Percentiles rank a stretch among this genome's conserved stretches.
phyloP scores from a whole-genome alignment of 352 stramenopile genomes.

The Globisporangium spinosum region DNA sequence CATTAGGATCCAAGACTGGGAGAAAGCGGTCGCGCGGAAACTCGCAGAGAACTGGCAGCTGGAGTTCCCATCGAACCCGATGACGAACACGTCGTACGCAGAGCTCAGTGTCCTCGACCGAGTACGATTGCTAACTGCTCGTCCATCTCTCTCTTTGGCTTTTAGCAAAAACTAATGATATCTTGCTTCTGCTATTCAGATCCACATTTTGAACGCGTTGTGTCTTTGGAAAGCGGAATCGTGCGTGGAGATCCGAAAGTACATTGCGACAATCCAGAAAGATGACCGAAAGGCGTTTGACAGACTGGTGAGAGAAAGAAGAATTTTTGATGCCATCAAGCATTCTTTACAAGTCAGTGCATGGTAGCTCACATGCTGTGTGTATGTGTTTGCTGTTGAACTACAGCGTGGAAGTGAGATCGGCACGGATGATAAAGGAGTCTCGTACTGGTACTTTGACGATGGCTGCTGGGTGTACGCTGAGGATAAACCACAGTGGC shows the following conservation, averaged over 20 bases:
- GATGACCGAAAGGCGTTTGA: constrained; percentile 52
- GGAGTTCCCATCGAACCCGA: constrained; percentile 63
- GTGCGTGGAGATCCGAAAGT: constrained; percentile 72
- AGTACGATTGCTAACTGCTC: constrained; percentile 26
- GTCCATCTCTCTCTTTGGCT: not conserved
- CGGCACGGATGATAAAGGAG: constrained; percentile 67
- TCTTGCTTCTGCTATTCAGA: constrained; percentile 25
- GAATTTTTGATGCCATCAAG: not conserved
- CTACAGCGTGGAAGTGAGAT: constrained; percentile 59
- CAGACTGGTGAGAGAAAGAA: constrained; percentile 41
- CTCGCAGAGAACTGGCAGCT: constrained; percentile 74
- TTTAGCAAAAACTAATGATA: not conserved
- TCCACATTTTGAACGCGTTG: constrained; percentile 74
- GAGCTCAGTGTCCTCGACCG: constrained; percentile 55
- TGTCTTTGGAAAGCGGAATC: constrained; percentile 83
- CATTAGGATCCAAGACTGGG: constrained; percentile 78
- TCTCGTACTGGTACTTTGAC: constrained; percentile 85
- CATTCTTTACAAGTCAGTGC: not conserved
- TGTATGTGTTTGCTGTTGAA: not conserved
- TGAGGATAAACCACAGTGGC: constrained; percentile 67
- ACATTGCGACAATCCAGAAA: constrained; percentile 60
- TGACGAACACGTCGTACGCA: constrained; percentile 48
- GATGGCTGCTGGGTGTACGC: constrained; percentile 85
- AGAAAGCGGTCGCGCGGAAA: constrained; percentile 69
- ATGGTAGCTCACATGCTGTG: not conserved